A percentile compares a stretch with the other conserved stretches of the same genome.
Conservation (phyloP, 2,329 filamentous ascomycete species). For the Davidsoniella australis region DNA sequence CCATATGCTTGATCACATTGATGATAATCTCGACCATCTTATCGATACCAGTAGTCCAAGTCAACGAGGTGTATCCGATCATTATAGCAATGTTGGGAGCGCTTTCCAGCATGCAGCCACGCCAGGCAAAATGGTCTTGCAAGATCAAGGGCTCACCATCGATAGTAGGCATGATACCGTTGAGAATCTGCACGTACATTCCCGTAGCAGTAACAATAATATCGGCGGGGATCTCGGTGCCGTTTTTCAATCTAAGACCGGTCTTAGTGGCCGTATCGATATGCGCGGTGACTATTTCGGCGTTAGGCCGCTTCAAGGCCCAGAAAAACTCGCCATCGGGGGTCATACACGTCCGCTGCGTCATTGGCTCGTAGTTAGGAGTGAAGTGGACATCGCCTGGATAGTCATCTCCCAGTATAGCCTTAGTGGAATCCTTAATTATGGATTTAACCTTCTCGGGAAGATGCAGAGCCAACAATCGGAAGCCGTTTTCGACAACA, state of each 20-base stretch:
- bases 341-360: conserved; percentile 59
- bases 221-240: conserved; percentile 37
- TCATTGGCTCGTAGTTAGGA: conserved; percentile 48
- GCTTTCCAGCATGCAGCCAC: conserved; percentile 46
- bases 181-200: conserved; percentile 40
- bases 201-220: conserved; percentile 56
- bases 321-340: conserved; percentile 40
- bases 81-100: conserved; percentile 46
- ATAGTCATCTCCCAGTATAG: conserved; percentile 29
- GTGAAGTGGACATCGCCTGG: conserved; percentile 47
- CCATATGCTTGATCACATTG: conserved; percentile 34
- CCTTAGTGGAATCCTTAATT: conserved; percentile 30
- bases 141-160: conserved; percentile 34
- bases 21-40: conserved; percentile 30
- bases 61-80: conserved; percentile 47
- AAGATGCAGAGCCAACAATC: conserved; percentile 28
- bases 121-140: conserved; percentile 41
- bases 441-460: conserved; percentile 10
- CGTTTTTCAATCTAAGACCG: conserved; percentile 26
- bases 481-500: conserved; percentile 28
- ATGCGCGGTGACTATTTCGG: conserved; percentile 31
- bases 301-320: conserved; percentile 27
- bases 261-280: conserved; percentile 33
- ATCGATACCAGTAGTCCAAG: conserved; percentile 52
- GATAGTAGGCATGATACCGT: conserved; percentile 33